Evolutionary conservation across 1,284 basidiomycete genomes (phyloP).

Genomic region (Anthracocystis walkeri): DNA sequence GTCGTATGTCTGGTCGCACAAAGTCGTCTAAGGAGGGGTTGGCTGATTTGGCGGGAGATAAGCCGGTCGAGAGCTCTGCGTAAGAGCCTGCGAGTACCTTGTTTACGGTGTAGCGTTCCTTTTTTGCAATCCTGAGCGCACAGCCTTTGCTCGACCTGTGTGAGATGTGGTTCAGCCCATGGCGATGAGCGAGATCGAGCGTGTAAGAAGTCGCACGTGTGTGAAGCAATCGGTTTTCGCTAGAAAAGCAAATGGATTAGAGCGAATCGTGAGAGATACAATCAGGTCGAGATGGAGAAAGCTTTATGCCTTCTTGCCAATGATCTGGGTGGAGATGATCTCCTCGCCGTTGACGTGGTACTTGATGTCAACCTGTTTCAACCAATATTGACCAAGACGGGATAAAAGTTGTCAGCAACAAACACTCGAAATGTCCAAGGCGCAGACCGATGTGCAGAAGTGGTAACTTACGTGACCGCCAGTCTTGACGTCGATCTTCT

Average conservation of each 20-base stretch:
- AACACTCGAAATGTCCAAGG: neutral
- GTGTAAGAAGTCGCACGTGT: neutral
- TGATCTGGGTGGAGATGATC: constrained; percentile 62
- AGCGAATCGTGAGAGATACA: neutral
- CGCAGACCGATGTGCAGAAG: too few relatives aligned
- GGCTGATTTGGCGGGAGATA: constrained; percentile 11
- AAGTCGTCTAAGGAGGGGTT: constrained; percentile 49
- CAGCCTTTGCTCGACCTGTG: too few relatives aligned
- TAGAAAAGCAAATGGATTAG: constrained; percentile 27
- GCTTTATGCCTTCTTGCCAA: constrained; percentile 55
- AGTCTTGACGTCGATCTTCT: constrained; percentile 64
- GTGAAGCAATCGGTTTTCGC: constrained; percentile 5
- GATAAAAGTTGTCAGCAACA: constrained; percentile 1
- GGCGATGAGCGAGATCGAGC: neutral
- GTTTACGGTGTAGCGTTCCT: too few relatives aligned
- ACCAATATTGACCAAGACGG: neutral
- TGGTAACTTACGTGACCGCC: constrained; percentile 59
- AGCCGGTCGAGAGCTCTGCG: neutral
- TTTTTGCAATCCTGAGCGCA: too few relatives aligned
- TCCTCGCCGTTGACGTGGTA: constrained; percentile 64
- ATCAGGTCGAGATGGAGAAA: neutral
- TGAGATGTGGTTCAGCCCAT: neutral
- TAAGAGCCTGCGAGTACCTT: neutral
- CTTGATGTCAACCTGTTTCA: constrained; percentile 61
- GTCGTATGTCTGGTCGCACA: constrained; percentile 54